Evolutionary conservation across 441 rosid genomes (phyloP), one percentile per base, ranked within the genome.

Genomic region (Croton setiger): DNA sequence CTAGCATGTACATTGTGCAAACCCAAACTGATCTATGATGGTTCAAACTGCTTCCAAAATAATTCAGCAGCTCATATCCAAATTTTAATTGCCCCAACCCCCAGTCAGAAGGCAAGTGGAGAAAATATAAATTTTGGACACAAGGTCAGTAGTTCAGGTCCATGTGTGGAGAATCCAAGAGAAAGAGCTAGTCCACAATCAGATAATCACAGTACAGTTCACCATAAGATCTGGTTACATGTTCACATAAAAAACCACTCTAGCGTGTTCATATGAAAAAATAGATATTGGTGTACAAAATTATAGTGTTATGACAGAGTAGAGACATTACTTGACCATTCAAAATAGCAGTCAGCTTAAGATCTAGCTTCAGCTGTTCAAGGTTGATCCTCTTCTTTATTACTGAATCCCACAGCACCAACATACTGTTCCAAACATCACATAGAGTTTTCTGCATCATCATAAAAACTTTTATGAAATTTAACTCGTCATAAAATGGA

Each of bases 321-420:
- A 75, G 71, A 71, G 75, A 69, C 55, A 60, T 67, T 83, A 92
- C 99, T 70, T 96, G 99, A 67, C 79, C 74, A 74, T 76, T 84
- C 78, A 96, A 74, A 73, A 92, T 66, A 36, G 85, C 75, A 75
- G 78, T 85, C 74, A 96, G 85, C 84, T 88, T 89, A 62, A 91
- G 85, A 83, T 89, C 91, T 75, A 83, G 82, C 78, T 76, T 84
- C 76, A 86, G 79, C 84, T 80, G 88, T 72, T 89, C 96, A 59
- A 96, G 82, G 74, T 76, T 73, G 73, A 83, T 86, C 76, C 86
- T 86, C 81, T 89, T 91, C 76, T 78, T 78, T 66, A 80, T 82
- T 64, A 95, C 88, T 58, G 89, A 83, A 75, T 86, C 91, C 84
- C 89, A 82, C 67, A 92, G 82, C 55, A 77, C 80, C 77, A 83